Percentiles rank a stretch among this genome's conserved stretches.
phyloP scores from a whole-genome alignment of 2,329 filamentous ascomycete genomes.

The Ceratocystis lukuohia region DNA sequence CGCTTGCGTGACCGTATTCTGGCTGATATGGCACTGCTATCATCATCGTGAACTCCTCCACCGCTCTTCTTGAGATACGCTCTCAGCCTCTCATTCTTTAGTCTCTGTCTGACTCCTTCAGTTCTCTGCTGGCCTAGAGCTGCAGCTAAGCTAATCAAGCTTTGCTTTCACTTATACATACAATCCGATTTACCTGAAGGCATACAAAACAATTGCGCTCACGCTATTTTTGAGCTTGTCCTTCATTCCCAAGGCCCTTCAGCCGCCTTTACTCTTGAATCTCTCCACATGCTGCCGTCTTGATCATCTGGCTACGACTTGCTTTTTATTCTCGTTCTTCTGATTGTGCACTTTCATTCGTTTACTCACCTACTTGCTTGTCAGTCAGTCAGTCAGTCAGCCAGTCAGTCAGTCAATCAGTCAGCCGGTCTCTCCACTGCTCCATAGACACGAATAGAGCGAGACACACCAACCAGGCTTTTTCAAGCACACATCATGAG shows the following conservation, averaged over 20 bases:
- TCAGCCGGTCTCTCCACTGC: background rate
- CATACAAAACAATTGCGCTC: background rate
- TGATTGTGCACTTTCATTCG: background rate
- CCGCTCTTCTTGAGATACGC: background rate
- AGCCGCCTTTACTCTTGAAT: background rate
- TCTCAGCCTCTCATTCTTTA: constrained; percentile 6
- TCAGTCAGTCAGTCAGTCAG: background rate
- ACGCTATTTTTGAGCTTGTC: background rate
- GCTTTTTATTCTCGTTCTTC: background rate
- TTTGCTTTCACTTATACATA: background rate
- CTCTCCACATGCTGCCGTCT: background rate
- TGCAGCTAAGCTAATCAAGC: constrained; percentile 3
- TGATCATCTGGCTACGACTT: background rate
- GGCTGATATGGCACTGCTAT: constrained; percentile 12
- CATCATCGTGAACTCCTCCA: constrained; percentile 5
- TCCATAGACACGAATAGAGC: background rate
- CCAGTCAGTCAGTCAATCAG: constrained; percentile 1
- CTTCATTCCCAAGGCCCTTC: constrained; percentile 1
- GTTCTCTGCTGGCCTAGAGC: constrained; percentile 14
- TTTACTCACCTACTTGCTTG: background rate
- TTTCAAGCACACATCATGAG: constrained; percentile 13
- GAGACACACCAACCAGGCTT: background rate
- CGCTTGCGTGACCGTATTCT: constrained; percentile 10
- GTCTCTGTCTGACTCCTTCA: constrained; percentile 2
- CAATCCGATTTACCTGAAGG: background rate